Evolutionary conservation across 2,329 filamentous ascomycete genomes (phyloP), one percentile per base, ranked within the genome.

Genomic region (Plenodomus biglobosus): DNA sequence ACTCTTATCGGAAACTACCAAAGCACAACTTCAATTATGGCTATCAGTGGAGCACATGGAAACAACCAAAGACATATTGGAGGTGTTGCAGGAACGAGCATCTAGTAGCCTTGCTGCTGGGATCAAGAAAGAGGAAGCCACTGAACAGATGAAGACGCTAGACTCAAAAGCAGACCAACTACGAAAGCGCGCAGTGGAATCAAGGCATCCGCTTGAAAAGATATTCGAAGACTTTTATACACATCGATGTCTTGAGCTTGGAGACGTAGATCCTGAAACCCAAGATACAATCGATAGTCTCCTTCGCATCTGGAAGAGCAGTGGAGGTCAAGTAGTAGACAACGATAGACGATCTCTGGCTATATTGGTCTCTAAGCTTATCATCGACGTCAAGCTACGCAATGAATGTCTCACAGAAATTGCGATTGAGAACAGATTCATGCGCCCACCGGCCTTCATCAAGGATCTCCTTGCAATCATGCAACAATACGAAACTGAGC

Each of bases 351-450:
- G 58, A 3, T 20, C 38, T 15, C 42, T 69, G 3, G 60, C 61
- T 1, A 46, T 68, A 1, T 8, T 59, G 3, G 48, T 59, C 7
- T 56, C 56, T 5, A 46, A 40, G 18, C 45, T 32, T 13, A 41
- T 38, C 1, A 21, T 32, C 7, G 42, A 44, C 8, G 44, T 15
- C 18, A 8, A 35, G 11, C 44, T 58, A n/a, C 53, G 50, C 1
- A 54, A 53, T 24, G 40, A 48, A 43, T 65, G 61, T 35, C 52
- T 69, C 5, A 30, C 38, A 1, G 53, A 62, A 37, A 56, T 67
- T 16, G 48, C 49, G 3, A 40, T 46, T 21, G 44, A 45, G 8
- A 13, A 44, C 10, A 38, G 44, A 8, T 38, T 50, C 13, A 11
- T 46, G 13, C 20, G 58, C 10, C 39, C 59, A 7, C 46, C 52